Evolutionary conservation across 2,329 filamentous ascomycete genomes (phyloP), one percentile per base, ranked within the genome.

Genomic region (Orbilia oligospora): DNA sequence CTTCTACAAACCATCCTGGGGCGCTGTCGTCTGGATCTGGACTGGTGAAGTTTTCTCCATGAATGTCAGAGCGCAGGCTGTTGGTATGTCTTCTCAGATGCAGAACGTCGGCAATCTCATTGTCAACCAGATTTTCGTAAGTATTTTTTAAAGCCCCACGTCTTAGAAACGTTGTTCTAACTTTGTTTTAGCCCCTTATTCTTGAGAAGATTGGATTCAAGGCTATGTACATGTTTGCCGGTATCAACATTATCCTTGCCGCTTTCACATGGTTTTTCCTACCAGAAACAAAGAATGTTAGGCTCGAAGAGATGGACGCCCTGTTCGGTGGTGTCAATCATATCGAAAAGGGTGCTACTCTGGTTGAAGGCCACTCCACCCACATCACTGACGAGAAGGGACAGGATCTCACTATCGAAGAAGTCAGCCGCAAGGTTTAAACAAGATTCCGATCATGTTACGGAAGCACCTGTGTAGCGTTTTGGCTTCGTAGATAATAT

Each of bases 1-100:
- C 84, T 90, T 90, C 85, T 90, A 92, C 84, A 92, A 92, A 83
- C 90, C 90, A 3, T 90, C 89, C 0, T 91, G 73, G 73, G 73
- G 73, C 66, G 73, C 90, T 89, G 90, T 90, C 64, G 90, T 90
- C 1, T 91, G 90, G 3, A 88, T 89, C 18, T 92, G 73, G 73
- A 77, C 73, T 55, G 67, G 67, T 70, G 69, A 79, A 75, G 76
- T 79, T 58, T 73, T 79, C 64, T 79, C 76, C 38, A 79, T 79
- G 73, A 77, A 77, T 61, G 73, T 77, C 73, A 51, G 73, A 71
- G 73, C 73, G 16, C 73, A 77, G 53, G 73, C 73, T 16, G 73
- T 77, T 46, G 73, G 73, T 51, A 77, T 77, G 73, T 71, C 73
- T 22, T 77, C 73, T 33, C 73, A 77, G 30, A 77, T 77, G 73